Base-by-base conservation (phyloP, 164 flowering plant species). In the Warburgia ugandensis region DNA sequence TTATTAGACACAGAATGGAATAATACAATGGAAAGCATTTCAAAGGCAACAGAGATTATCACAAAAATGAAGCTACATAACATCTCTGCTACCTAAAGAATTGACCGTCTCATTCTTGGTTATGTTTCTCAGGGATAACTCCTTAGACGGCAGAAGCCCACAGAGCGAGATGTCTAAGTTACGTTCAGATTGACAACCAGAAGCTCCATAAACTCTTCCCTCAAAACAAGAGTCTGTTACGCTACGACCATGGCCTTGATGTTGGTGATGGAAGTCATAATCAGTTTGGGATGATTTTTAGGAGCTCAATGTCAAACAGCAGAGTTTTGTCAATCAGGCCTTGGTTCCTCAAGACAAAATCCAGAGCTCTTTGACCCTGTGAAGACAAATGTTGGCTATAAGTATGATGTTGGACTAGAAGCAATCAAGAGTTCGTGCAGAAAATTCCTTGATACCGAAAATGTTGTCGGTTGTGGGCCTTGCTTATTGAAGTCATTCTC, bases 261-360 rank as follows among this genome's bases (percentile, higher is more conserved):
- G 47, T 5, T 43, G 7, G 27, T 42, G 13, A 20, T 33, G 25
- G 9, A 8, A 50, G 30, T 7, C 29, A 19, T 26, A 36, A 54
- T 81, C 65, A 78, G 62, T 64, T 78, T 19, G 87, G 73, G 37
- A 80, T 35, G 52, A 91, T 83, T 54, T 87, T 92, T 16, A 87
- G 67, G 33, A 92, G 96, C 76, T 87, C 95, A 33, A 87, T 85
- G 59, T 92, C 96, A 65, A 92, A 92, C 63, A 87, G 54, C 52
- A 92, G 77, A 40, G 98, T 92, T 70, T 92, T 92, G 68, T 92
- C 98, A 37, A 92, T 92, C 69, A 87, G 64, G 48, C 96, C 96
- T 73, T 87, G 95, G 73, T 92, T 92, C 75, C 70, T 87, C 68
- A 92, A 69, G 60, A 92, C 98, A 77, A 92, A 92, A 69, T 75